Base-by-base conservation (phyloP, 352 stramenopile species). In the Phytophthora litchii region DNA sequence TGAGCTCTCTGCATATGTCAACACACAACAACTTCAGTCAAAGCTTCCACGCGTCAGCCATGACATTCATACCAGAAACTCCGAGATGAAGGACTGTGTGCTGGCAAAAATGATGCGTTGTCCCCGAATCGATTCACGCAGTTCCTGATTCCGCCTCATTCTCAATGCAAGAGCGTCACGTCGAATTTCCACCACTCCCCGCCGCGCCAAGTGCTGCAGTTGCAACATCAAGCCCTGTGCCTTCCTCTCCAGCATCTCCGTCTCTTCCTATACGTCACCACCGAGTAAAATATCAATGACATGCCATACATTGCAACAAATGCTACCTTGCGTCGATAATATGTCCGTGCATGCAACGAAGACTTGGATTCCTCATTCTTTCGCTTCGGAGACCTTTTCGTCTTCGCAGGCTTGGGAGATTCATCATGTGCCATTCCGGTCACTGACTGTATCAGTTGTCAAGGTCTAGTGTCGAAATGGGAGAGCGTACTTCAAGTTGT, bases 271-370 rank as follows among this genome's bases (percentile, higher is more conserved):
- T 27, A 5, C 23, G 5, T 27, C 3, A 27, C 23, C 23, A 5
- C 5, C n/a, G n/a, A n/a, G n/a, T 27, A 27, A 27, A 27, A 27
- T 5, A 27, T 27, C 23, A 5, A 27, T 5, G 3, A 5, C 23
- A 27, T 5, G 3, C 23, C 5, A 27, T 13, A 34, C 41, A 35
- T 23, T 17, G 47, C 9, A 46, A 32, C 10, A 3, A 38, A 14
- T 36, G 5, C 19, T 17, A 80, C 72, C 65, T 81, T 81, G 61
- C 72, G 72, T 46, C 69, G 62, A 50, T 81, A 81, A 48, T 81
- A 81, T 17, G 72, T 81, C 37, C 72, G 53, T 23, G 70, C 16
- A 16, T 31, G 55, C 29, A 51, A 19, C 21, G 47, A 42, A 42
- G 59, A 49, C 20, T 51, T 59, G 38, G 47, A 46, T 42, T 23